phyloP scores from a whole-genome alignment of 2,329 filamentous ascomycete species.

The Pseudogymnoascus sp. region DNA sequence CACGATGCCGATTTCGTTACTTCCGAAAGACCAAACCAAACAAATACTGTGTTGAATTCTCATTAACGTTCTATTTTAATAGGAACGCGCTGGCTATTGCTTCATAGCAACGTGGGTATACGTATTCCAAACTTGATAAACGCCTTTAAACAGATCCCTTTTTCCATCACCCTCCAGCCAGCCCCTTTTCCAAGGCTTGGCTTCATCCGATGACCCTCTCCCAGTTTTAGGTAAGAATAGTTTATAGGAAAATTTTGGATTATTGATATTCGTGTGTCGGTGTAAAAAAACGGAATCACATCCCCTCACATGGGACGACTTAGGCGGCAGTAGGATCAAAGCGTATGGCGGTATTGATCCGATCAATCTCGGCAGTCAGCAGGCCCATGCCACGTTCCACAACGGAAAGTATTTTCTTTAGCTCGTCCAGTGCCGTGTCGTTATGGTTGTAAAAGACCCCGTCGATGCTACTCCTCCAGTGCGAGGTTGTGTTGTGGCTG shows the following conservation, averaged over 20 bases:
- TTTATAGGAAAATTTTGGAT: neutral
- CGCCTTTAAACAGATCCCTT: neutral
- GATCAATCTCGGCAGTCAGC: constrained; percentile 18
- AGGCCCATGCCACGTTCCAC: constrained; percentile 27
- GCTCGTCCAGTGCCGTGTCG: constrained; percentile 23
- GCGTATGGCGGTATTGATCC: constrained; percentile 9
- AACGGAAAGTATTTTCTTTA: constrained; percentile 27
- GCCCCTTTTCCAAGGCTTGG: neutral
- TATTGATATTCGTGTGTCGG: neutral
- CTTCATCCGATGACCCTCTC: neutral
- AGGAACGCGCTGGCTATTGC: neutral
- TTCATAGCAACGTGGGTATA: neutral
- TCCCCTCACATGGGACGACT: neutral
- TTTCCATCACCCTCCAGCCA: neutral
- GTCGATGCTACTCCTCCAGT: constrained; percentile 26
- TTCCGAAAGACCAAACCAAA: neutral
- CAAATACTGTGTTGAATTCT: neutral
- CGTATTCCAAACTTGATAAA: neutral
- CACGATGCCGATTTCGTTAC: neutral
- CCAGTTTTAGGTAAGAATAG: neutral
- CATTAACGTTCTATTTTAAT: neutral
- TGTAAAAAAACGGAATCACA: neutral
- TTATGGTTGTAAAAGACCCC: constrained; percentile 28
- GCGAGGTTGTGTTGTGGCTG: constrained; percentile 25
- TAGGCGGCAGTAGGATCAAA: neutral